A percentile compares a stretch with the other conserved stretches of the same genome.
Conservation (phyloP, 345 rosid genomes). For the Psidium friedrichsthalianum region DNA sequence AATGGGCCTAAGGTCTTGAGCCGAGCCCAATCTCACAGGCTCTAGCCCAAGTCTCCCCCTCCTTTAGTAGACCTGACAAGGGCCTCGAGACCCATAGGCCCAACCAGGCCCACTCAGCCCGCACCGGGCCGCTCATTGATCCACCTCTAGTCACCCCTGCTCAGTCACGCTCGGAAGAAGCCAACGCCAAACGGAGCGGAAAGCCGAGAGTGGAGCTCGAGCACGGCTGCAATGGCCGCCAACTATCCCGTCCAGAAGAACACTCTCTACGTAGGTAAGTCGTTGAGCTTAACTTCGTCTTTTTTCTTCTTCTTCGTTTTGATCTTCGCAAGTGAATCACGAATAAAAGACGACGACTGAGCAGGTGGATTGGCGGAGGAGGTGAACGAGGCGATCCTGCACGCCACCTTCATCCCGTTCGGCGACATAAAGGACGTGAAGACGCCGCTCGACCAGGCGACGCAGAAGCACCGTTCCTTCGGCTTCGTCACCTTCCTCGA, state of each 20-base stretch:
- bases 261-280: slow-evolving; percentile 67
- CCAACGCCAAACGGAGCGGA: background rate
- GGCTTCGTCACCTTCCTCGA: slow-evolving; percentile 96
- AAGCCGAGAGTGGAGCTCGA: background rate
- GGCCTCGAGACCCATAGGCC: background rate
- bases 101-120: background rate
- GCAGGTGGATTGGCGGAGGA: slow-evolving; percentile 82
- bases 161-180: background rate
- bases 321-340: background rate
- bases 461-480: slow-evolving; percentile 96
- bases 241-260: slow-evolving; percentile 86
- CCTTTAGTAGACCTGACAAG: too few relatives aligned
- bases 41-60: background rate
- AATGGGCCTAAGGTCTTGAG: background rate
- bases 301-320: background rate
- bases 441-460: slow-evolving; percentile 91
- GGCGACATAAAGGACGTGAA: slow-evolving; percentile 98
- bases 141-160: background rate
- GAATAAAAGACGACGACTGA: background rate
- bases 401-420: slow-evolving; percentile 86
- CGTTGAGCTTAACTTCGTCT: background rate
- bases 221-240: slow-evolving; percentile 1
- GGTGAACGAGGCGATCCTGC: slow-evolving; percentile 88
- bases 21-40: background rate
- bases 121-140: background rate